Evolutionary conservation across 2,329 filamentous ascomycete species (phyloP), one percentile per base, ranked within the genome.

Genomic region (Dothideomycetidae sp.): DNA sequence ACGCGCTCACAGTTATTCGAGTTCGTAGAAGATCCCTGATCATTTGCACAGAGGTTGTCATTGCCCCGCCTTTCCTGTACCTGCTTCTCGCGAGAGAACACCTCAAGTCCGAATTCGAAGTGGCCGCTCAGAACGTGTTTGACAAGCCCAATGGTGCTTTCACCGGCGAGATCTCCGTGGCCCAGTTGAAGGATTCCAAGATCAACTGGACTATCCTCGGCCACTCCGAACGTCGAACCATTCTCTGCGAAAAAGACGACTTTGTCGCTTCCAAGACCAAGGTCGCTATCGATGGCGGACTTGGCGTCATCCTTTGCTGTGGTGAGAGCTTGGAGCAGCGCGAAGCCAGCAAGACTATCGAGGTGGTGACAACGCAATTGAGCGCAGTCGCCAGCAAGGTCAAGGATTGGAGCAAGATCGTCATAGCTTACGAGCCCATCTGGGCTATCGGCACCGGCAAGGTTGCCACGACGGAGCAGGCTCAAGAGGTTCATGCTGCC

Each of bases 391-490:
- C 74, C 40, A 78, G 85, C 60, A n/a, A 26, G 21, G 67, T 83
- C 56, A 67, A 74, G 53, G 82, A 93, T 67, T 98, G 90, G 90
- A 73, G 69, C 55, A 90, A 90, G 70, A 74, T 98, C 48, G 90
- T 98, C 59, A 73, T 98, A 54, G 90, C 90, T 55, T 98, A 98
- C 66, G 90, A 98, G 74, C 90, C 90, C 55, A 92, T 98, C 70
- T 98, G 90, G 88, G 75, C 75, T 40, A 78, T 78, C 43, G 88
- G 88, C 51, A 96, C 90, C 49, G 90, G 90, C 62, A 92, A 90
- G 70, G 84, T 92, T 48, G 84, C 84, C 51, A 81, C 78, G 46
- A 85, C 77, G 43, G 71, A 84, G 65, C 85, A 93, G 71, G 85
- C 85, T 41, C 85, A 93, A 69, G 84, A 93, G 61, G 84, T 90